Percentiles rank a stretch among this genome's conserved stretches.
phyloP scores from a whole-genome alignment of 805 yeast genomes.

The Kodamaea kaohsiungensis region DNA sequence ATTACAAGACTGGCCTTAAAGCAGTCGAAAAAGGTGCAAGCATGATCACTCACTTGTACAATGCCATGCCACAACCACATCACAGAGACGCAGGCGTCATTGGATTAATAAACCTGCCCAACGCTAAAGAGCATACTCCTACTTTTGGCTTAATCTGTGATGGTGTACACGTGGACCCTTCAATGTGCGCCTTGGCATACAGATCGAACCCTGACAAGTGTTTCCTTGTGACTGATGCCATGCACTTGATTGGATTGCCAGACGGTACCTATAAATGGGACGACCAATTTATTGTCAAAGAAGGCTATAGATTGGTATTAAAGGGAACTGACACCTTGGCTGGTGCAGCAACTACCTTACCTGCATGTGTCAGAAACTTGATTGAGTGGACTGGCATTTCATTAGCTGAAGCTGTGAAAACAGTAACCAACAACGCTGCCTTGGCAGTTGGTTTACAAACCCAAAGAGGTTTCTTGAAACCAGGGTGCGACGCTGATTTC shows the following conservation, averaged over 20 bases:
- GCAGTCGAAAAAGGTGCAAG: conserved; percentile 54
- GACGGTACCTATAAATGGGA: conserved; percentile 60
- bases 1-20: conserved; percentile 35
- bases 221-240: conserved; percentile 59
- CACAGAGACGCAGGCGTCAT: conserved; percentile 59
- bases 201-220: conserved; percentile 53
- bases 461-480: conserved; percentile 50
- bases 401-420: conserved; percentile 54
- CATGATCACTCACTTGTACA: conserved; percentile 63
- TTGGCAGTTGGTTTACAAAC: conserved; percentile 43
- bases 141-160: conserved; percentile 57
- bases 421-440: conserved; percentile 58
- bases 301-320: conserved; percentile 47
- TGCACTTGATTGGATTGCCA: conserved; percentile 55
- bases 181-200: conserved; percentile 52
- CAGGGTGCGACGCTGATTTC: conserved; percentile 59
- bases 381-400: conserved; percentile 50
- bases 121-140: conserved; percentile 32
- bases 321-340: conserved; percentile 60
- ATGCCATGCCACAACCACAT: conserved; percentile 64
- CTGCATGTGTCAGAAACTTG: conserved; percentile 51
- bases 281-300: conserved; percentile 47
- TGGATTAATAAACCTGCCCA: conserved; percentile 44
- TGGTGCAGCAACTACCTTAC: conserved; percentile 59
- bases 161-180: conserved; percentile 60